Conservation (phyloP, 257 asterid species). For the Cinchona pubescens region DNA sequence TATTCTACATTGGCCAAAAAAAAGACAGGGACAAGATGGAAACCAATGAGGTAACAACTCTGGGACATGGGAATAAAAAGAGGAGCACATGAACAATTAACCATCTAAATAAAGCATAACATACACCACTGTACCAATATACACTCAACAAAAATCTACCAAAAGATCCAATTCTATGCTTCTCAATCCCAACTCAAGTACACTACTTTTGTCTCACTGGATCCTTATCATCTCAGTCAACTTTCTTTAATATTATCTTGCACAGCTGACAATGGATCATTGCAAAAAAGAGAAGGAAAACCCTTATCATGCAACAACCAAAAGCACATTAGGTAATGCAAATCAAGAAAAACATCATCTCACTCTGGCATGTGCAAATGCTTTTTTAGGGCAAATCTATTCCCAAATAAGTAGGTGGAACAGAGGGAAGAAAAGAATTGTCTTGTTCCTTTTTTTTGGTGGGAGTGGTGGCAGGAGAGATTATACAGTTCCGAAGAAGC, state of each 20-base stretch:
- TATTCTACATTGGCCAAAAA: constrained; percentile 55
- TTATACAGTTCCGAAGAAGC: constrained; percentile 5
- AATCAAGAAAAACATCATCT: no score
- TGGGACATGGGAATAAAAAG: constrained; percentile 9
- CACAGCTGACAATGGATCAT: background rate
- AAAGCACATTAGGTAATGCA: background rate
- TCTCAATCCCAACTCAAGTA: background rate
- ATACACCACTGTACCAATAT: background rate
- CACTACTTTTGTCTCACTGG: background rate
- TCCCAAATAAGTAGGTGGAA: background rate
- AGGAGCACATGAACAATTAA: background rate
- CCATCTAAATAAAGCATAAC: background rate
- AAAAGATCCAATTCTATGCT: background rate
- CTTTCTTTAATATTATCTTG: background rate
- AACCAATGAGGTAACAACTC: constrained; percentile 13
- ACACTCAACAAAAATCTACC: background rate
- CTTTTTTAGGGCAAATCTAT: background rate
- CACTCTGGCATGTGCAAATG: background rate
- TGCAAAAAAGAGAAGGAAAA: no score
- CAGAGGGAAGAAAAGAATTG: background rate
- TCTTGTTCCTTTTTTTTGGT: background rate
- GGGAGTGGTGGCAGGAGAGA: background rate
- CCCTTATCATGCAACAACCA: no score
- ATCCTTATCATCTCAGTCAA: background rate
- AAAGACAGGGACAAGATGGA: constrained; percentile 26